Evolutionary conservation across 306 rosid species (phyloP), one percentile per base, ranked within the genome.

Genomic region (Trifolium subterraneum): DNA sequence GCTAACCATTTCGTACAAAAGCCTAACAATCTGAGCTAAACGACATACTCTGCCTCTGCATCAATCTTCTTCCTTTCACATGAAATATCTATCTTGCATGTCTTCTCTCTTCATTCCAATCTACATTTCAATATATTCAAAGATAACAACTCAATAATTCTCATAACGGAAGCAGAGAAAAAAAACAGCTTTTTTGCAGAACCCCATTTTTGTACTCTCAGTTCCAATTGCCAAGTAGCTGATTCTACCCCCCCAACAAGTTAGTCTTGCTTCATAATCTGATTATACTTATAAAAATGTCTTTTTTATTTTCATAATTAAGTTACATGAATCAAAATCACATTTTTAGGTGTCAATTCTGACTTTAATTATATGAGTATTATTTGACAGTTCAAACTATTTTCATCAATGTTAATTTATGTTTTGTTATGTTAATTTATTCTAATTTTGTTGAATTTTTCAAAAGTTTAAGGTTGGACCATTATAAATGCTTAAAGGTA

Each of bases 121-220:
- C 72, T 61, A 18, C 48, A 48, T 14, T 59, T 59, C 19, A 55
- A 55, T 55, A 55, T 55, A 6, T 27, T 59, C 39, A 29, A 0
- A 60, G 2, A 15, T 59, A 4, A 10, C 0, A 72, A 82, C 23
- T 80, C 2, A 35, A 48, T 70, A 59, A 67, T 79, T 68, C n/a
- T 18, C 2, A 23, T 5, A 58, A 25, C 7, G 8, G n/a, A 16
- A 25, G 54, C 41, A 23, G 72, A 48, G 1, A 25, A 11, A 56
- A 23, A 7, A 16, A 25, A 59, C 41, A 23, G 4, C 23, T 54
- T 44, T 58, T 59, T 66, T 7, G 33, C 52, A 44, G 65, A 79
- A 84, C 80, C 71, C 84, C 78, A 84, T 74, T 42, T 68, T 19
- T 70, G 44, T 54, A 55, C 61, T 79, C 80, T 68, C 84, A 59